phyloP scores from a whole-genome alignment of 2,329 filamentous ascomycete species.

The Botrytis cinerea region DNA sequence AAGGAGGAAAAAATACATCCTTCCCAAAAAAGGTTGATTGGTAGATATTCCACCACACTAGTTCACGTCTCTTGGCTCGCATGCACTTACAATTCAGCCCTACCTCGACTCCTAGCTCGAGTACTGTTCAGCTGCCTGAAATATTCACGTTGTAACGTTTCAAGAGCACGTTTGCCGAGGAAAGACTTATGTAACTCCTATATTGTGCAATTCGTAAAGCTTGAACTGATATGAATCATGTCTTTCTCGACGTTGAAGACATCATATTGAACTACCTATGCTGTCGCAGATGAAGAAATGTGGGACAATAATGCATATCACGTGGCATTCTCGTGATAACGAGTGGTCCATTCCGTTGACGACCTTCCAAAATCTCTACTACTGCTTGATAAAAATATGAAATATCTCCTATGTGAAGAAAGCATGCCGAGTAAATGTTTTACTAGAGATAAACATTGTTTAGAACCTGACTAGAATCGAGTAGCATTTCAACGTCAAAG shows the following conservation, averaged over 20 bases:
- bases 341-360: background rate
- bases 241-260: background rate
- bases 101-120: background rate
- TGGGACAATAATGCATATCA: background rate
- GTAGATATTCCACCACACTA: background rate
- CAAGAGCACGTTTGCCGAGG: background rate
- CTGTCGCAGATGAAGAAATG: background rate
- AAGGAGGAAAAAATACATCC: background rate
- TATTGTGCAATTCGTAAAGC: accelerated
- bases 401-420: too few species aligned
- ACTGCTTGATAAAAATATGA: background rate
- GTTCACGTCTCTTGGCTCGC: background rate
- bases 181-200: too few species aligned
- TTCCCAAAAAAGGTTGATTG: background rate
- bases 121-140: background rate
- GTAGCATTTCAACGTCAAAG: background rate
- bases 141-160: background rate
- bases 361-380: background rate
- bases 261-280: background rate
- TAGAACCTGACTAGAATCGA: background rate
- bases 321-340: background rate
- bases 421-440: too few species aligned
- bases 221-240: too few species aligned
- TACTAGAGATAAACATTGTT: background rate
- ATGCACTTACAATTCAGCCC: conserved; percentile 7